Conservation (phyloP, 2,329 filamentous ascomycete genomes). For the Neofusicoccum ribis region DNA sequence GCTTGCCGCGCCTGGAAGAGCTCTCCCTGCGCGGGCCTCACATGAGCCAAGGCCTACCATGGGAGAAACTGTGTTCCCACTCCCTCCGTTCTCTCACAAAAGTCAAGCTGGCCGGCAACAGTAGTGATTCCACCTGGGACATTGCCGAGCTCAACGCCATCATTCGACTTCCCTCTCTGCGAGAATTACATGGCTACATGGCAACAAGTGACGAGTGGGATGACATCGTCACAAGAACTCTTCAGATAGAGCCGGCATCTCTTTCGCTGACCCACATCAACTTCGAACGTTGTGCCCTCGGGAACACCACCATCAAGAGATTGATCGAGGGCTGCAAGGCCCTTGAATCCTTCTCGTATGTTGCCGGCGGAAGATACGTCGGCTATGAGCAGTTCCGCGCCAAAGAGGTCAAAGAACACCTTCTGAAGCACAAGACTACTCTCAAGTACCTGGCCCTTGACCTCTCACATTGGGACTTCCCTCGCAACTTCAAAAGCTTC, state of each 20-base stretch:
- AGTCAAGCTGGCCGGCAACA: background rate
- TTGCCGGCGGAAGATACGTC: background rate
- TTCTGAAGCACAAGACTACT: conserved; percentile 1
- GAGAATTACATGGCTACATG: conserved; percentile 4
- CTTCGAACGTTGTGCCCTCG: conserved; percentile 3
- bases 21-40: background rate
- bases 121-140: background rate
- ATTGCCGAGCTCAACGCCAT: background rate
- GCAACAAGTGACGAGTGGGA: background rate
- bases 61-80: background rate
- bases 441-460: conserved; percentile 16
- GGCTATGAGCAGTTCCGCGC: conserved; percentile 6
- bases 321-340: conserved; percentile 9
- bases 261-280: conserved; percentile 11
- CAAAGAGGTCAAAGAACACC: background rate
- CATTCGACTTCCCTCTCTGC: conserved; percentile 1
- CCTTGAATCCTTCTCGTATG: conserved; percentile 12
- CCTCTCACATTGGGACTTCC: conserved; percentile 6
- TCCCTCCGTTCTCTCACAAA: background rate
- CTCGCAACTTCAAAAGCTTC: background rate
- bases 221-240: background rate
- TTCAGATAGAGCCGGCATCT: background rate
- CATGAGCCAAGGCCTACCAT: background rate
- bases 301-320: background rate
- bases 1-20: conserved; percentile 5